phyloP scores from a whole-genome alignment of 176 grass and related monocot genomes.

The Triticum urartu region DNA sequence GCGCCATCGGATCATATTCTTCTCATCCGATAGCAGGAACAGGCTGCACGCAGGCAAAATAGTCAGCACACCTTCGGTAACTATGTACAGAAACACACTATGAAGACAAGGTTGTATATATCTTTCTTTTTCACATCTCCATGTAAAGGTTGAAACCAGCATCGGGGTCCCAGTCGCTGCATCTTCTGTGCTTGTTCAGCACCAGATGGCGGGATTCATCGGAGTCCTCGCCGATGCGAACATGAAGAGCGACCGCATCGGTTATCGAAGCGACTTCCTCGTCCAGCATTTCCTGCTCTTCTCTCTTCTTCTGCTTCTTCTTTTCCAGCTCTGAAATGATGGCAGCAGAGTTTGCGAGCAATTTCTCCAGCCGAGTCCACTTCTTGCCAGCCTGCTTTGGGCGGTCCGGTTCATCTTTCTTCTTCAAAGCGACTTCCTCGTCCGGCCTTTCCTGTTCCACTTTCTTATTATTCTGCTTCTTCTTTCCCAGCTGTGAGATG shows the following conservation, averaged over 20 bases:
- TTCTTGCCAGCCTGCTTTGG: slow-evolving; percentile 89
- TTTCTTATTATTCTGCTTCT: slow-evolving; percentile 67
- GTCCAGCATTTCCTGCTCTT: slow-evolving; percentile 81
- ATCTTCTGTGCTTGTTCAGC: slow-evolving; percentile 45
- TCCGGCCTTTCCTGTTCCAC: slow-evolving; percentile 78
- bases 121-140: slow-evolving; percentile 31
- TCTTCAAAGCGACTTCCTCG: slow-evolving; percentile 54
- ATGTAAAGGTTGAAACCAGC: slow-evolving; percentile 55
- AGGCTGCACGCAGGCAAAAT: slow-evolving; percentile 9
- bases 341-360: slow-evolving; percentile 74
- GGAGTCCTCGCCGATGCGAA: slow-evolving; percentile 74
- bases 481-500: slow-evolving; percentile 78
- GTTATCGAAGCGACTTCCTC: slow-evolving; percentile 89
- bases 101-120: not conserved
- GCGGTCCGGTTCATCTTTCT: slow-evolving; percentile 58
- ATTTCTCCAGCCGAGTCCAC: slow-evolving; percentile 63
- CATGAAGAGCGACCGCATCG: slow-evolving; percentile 88
- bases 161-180: slow-evolving; percentile 44
- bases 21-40: slow-evolving; percentile 27
- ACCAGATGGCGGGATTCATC: slow-evolving; percentile 62
- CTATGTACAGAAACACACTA: slow-evolving; percentile 50
- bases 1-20: slow-evolving; percentile 3
- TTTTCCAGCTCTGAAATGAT: slow-evolving; percentile 85
- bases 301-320: slow-evolving; percentile 67
- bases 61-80: no score